Base-by-base conservation (phyloP, 139 green algal genomes). In the Gonium pectorale region DNA sequence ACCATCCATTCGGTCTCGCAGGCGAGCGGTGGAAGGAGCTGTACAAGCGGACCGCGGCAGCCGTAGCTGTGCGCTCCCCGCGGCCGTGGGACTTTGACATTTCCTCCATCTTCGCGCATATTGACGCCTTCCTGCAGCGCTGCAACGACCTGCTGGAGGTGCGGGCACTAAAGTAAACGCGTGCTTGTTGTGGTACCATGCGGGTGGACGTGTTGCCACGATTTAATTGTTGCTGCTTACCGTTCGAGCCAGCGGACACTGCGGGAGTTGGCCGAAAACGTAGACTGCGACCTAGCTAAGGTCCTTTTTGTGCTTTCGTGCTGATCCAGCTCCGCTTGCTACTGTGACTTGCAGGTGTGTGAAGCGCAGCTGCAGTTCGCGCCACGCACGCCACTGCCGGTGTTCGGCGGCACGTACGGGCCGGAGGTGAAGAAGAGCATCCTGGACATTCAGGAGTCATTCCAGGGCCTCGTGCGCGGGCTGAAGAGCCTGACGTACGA, bases 101-200 rank as follows among this genome's bases (percentile, higher is more conserved):
- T 6, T 85, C 81, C 21, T 92, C 90, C 49, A 93, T 97, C 51
- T 98, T 98, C 84, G 94, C 96, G 31, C 92, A 97, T 83, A 94
- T 98, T 35, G 95, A 98, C 56, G 95, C 96, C 21, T 98, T 98
- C 87, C 80, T 96, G 83, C 95, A 98, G 89, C 91, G 96, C 26
- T 98, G 96, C 89, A 89, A 87, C 7, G 95, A 98, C 86, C 81
- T 98, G 87, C 87, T 96, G 69, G 96, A 98, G 90, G 86, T 90
- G 72, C 19, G 85, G 15, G 68, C 29, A 27, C 9, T 22, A 13
- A 68, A n/a, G n/a, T n/a, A n/a, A n/a, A n/a, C n/a, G n/a, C n/a
- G n/a, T n/a, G n/a, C n/a, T n/a, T n/a, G n/a, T n/a, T n/a, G n/a
- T n/a, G n/a, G n/a, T n/a, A n/a, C n/a, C n/a, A n/a, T n/a, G n/a